phyloP scores from a whole-genome alignment of 306 rosid genomes.

The Prinsepia uniflora region DNA sequence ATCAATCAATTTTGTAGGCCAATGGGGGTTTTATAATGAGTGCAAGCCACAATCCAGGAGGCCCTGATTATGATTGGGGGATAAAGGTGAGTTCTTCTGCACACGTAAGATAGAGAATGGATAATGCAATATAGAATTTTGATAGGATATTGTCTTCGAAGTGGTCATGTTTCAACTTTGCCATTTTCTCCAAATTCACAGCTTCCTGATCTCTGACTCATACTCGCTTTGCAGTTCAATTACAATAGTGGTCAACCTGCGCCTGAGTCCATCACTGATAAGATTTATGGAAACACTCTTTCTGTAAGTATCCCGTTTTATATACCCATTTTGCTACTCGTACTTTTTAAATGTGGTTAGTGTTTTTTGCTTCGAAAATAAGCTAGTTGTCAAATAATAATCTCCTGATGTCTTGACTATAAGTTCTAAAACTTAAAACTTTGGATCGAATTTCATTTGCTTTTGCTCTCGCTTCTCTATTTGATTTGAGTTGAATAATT shows the following conservation, averaged over 20 bases:
- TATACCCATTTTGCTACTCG: neutral
- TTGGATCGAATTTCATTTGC: neutral
- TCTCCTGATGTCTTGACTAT: neutral
- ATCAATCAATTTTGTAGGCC: conserved; percentile 48
- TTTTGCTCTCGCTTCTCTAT: neutral
- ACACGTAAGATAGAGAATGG: neutral
- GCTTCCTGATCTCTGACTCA: conserved; percentile 34
- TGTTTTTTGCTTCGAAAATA: conserved; percentile 8
- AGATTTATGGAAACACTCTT: conserved; percentile 91
- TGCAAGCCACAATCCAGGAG: conserved; percentile 98
- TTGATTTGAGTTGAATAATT: conserved; percentile 17
- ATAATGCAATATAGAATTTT: neutral
- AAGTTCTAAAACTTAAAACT: neutral
- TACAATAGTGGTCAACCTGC: conserved; percentile 99
- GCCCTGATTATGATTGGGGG: conserved; percentile 99
- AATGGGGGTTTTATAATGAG: conserved; percentile 99
- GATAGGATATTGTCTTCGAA: conserved; percentile 2
- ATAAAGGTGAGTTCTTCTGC: conserved; percentile 63
- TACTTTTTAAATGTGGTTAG: conserved; percentile 12
- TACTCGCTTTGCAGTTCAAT: conserved; percentile 59
- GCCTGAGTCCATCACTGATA: conserved; percentile 95
- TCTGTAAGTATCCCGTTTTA: conserved; percentile 56
- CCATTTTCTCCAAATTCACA: conserved; percentile 4
- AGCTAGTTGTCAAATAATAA: neutral
- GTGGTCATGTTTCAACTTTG: neutral